phyloP scores from a whole-genome alignment of 2,329 filamentous ascomycete species.

The Alternaria sp. region DNA sequence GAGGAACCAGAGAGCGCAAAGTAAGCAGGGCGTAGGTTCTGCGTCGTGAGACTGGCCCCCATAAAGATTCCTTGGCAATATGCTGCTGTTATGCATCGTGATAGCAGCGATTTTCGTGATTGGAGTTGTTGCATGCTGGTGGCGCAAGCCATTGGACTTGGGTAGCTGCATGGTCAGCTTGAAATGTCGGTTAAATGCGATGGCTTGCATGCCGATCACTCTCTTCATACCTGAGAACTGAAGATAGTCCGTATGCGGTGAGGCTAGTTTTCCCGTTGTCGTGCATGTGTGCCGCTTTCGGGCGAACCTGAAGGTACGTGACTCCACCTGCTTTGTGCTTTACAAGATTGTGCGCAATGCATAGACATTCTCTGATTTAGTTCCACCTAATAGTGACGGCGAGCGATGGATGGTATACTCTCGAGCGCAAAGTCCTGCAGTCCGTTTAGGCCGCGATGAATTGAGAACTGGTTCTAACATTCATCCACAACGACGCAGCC shows the following conservation, averaged over 20 bases:
- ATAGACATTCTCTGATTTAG: too few relatives aligned
- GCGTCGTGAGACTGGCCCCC: background rate
- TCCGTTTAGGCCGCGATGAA: too few relatives aligned
- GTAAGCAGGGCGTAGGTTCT: background rate
- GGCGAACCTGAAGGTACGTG: background rate
- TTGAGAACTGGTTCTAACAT: too few relatives aligned
- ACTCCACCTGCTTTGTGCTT: background rate
- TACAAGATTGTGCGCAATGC: background rate
- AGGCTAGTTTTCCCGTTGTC: background rate
- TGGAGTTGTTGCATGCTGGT: conserved; percentile 3
- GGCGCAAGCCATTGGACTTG: background rate
- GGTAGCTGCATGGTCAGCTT: conserved; percentile 5
- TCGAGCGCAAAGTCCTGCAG: too few relatives aligned
- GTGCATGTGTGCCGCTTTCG: background rate
- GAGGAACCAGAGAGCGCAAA: background rate
- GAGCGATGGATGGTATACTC: too few relatives aligned
- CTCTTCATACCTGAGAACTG: background rate
- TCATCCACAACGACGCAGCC: too few relatives aligned
- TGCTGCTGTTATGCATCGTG: conserved; percentile 6
- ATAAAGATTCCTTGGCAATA: background rate
- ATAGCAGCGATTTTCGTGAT: conserved; percentile 4
- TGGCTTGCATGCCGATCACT: background rate
- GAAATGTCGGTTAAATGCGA: background rate
- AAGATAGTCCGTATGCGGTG: background rate
- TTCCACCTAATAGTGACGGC: too few relatives aligned